phyloP scores from a whole-genome alignment of 2,329 filamentous ascomycete species.

The Penicillium janthinellum region DNA sequence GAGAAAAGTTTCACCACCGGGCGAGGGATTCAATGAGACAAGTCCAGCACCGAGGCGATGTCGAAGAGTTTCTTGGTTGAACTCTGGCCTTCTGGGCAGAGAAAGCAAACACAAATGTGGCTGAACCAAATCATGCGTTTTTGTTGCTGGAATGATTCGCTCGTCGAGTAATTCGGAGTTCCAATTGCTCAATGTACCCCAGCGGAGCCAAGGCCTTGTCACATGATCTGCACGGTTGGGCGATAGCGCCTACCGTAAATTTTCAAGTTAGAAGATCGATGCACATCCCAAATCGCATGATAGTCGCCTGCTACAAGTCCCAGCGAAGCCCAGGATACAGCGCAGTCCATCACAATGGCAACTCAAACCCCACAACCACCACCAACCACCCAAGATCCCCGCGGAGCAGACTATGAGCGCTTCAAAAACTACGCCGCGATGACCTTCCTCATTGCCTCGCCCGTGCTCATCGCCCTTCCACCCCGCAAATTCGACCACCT shows the following conservation, averaged over 20 bases:
- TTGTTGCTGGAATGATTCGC: not conserved
- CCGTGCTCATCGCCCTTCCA: constrained; percentile 37
- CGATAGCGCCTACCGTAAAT: constrained; percentile 17
- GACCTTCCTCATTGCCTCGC: constrained; percentile 39
- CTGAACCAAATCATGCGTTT: not conserved
- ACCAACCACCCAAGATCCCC: constrained; percentile 16
- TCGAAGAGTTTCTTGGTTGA: not conserved
- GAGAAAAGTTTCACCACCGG: not conserved
- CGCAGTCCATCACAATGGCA: constrained; percentile 12
- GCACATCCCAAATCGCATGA: not conserved
- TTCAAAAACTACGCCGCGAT: constrained; percentile 46
- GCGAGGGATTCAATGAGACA: no score
- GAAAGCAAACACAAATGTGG: not conserved
- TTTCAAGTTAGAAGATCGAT: constrained; percentile 13
- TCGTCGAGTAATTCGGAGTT: not conserved
- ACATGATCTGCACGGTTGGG: constrained; percentile 20
- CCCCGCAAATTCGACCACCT: constrained; percentile 43
- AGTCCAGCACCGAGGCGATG: not conserved
- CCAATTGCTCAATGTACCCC: not conserved
- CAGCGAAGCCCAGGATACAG: not conserved
- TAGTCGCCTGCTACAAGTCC: not conserved
- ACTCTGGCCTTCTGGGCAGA: not conserved
- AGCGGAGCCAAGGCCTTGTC: not conserved
- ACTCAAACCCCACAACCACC: constrained; percentile 10
- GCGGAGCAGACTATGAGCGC: constrained; percentile 41